Conservation (phyloP, 441 rosid genomes). For the Adansonia grandidieri region DNA sequence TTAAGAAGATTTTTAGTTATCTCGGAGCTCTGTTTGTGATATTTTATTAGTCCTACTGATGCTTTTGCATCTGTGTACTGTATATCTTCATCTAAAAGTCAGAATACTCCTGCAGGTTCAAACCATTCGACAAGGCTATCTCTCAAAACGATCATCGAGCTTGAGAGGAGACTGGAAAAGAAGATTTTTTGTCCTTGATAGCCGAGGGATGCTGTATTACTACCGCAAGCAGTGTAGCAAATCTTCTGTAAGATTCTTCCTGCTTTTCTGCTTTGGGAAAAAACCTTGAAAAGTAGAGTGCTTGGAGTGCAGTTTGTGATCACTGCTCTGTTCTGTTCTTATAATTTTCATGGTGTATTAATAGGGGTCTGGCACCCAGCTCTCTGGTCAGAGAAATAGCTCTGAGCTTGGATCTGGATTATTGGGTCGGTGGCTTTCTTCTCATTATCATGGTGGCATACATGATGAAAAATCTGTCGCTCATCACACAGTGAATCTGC, state of each 20-base stretch:
- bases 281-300: background rate
- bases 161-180: slow-evolving; percentile 99
- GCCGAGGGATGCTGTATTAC: slow-evolving; percentile 98
- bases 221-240: slow-evolving; percentile 89
- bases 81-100: slow-evolving; percentile 29
- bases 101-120: slow-evolving; percentile 66
- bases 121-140: slow-evolving; percentile 97
- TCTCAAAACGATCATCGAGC: slow-evolving; percentile 92
- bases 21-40: slow-evolving; percentile 23
- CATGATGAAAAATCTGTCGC: slow-evolving; percentile 99
- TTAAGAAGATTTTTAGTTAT: slow-evolving; percentile 27
- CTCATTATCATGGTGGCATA: slow-evolving; percentile 88
- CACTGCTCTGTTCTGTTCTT: slow-evolving; percentile 6
- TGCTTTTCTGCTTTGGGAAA: background rate
- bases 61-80: slow-evolving; percentile 15
- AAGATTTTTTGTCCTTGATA: slow-evolving; percentile 97
- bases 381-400: slow-evolving; percentile 86
- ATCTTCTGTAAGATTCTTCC: slow-evolving; percentile 77
- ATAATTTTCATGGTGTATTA: slow-evolving; percentile 25
- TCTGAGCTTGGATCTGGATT: slow-evolving; percentile 99
- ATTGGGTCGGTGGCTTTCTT: slow-evolving; percentile 96
- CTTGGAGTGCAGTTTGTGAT: slow-evolving; percentile 24
- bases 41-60: slow-evolving; percentile 5
- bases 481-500: slow-evolving; percentile 99
- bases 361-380: slow-evolving; percentile 81